Conservation (phyloP, 2,329 filamentous ascomycete species). For the Emergomyces orientalis region DNA sequence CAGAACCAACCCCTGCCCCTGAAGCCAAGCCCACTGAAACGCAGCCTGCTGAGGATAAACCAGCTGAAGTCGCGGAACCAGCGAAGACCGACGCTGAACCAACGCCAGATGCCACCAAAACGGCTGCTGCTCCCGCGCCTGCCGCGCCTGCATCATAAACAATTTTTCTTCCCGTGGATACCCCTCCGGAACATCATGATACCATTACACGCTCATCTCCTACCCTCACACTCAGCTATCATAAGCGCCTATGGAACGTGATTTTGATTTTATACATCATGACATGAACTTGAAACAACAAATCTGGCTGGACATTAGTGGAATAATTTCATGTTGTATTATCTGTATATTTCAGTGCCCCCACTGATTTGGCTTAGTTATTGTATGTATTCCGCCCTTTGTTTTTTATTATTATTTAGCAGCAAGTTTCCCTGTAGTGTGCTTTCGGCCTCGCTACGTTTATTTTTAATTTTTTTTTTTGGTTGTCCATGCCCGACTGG, state of each 20-base stretch:
- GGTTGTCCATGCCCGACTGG: background rate
- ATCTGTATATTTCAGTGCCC: background rate
- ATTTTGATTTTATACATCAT: background rate
- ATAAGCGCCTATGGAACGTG: background rate
- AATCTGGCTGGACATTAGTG: background rate
- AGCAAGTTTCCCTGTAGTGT: background rate
- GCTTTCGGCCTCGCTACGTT: background rate
- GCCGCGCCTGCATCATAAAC: slow-evolving; percentile 5
- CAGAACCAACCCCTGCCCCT: slow-evolving; percentile 1
- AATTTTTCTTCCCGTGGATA: background rate
- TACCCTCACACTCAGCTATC: background rate
- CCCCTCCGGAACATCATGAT: background rate
- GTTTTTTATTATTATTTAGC: background rate
- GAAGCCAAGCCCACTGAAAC: background rate
- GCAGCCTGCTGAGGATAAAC: slow-evolving; percentile 5
- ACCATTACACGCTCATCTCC: background rate
- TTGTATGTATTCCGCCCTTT: background rate
- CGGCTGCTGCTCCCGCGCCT: slow-evolving; percentile 8
- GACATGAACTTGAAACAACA: background rate
- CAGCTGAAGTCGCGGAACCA: slow-evolving; percentile 4
- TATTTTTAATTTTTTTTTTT: too few species aligned
- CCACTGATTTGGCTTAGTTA: background rate
- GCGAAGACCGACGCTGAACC: slow-evolving; percentile 3
- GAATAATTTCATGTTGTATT: background rate
- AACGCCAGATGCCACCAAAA: slow-evolving; percentile 7